Evolutionary conservation across 2,329 filamentous ascomycete species (phyloP).

Genomic region (Epichloe aotearoae): DNA sequence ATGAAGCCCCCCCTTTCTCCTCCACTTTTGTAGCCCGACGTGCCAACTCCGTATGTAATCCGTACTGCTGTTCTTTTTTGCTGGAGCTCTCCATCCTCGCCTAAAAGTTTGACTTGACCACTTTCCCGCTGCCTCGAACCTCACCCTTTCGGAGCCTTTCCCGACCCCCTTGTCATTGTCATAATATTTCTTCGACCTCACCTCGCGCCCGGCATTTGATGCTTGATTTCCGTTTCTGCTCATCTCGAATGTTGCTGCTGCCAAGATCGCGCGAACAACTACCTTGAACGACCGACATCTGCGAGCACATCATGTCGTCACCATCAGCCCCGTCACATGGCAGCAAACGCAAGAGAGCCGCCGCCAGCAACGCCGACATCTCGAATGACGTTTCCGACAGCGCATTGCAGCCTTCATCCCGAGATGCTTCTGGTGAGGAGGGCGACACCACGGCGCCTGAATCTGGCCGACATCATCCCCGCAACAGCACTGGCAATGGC

Average conservation of each 20-base stretch:
- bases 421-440: conserved; percentile 75
- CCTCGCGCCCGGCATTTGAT: neutral
- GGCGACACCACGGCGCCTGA: conserved; percentile 59
- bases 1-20: neutral
- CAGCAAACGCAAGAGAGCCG: conserved; percentile 71
- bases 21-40: neutral
- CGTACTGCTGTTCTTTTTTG: neutral
- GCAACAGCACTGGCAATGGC: conserved; percentile 38
- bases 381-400: conserved; percentile 35
- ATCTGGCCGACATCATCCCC: conserved; percentile 42
- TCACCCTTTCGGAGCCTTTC: conserved; percentile 1
- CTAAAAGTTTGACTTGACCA: neutral
- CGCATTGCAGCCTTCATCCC: conserved; percentile 54
- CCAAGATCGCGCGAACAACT: neutral
- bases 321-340: conserved; percentile 38
- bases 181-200: neutral
- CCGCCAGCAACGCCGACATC: conserved; percentile 35
- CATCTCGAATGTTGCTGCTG: neutral
- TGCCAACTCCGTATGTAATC: too few species aligned
- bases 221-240: neutral
- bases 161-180: conserved; percentile 1
- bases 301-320: conserved; percentile 39
- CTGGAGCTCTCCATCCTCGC: neutral
- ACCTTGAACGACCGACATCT: neutral
- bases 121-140: neutral